Conservation (phyloP, 192 early-diverging fungal species). For the Ambispora gerdemannii region DNA sequence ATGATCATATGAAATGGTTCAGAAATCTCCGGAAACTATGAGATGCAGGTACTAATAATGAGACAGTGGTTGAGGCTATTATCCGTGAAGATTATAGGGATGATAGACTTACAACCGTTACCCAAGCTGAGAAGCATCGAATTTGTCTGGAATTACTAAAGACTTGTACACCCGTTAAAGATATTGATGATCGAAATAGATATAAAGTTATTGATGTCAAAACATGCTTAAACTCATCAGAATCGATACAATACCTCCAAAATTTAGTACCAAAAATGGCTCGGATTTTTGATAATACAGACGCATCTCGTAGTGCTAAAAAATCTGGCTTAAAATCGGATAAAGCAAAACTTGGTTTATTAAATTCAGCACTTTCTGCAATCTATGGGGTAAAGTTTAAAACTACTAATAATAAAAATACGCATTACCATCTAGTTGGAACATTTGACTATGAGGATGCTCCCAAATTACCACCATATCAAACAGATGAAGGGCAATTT, state of each 20-base stretch:
- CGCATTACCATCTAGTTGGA: conserved; percentile 22
- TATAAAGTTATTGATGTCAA: conserved; percentile 15
- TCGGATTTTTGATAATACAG: conserved; percentile 10
- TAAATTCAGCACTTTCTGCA: conserved; percentile 8
- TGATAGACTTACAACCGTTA: too few relatives aligned
- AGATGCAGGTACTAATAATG: conserved; percentile 14
- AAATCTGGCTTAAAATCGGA: conserved; percentile 10
- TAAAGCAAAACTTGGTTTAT: conserved; percentile 21
- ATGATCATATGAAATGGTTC: conserved; percentile 3
- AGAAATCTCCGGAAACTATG: conserved; percentile 9
- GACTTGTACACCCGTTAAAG: conserved; percentile 21
- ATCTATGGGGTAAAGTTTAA: conserved; percentile 23
- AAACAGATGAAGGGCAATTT: conserved; percentile 5
- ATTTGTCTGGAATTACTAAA: conserved; percentile 23
- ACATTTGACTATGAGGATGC: conserved; percentile 8
- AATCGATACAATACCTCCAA: conserved; percentile 21
- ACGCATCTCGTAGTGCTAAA: conserved; percentile 11
- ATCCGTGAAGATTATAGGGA: conserved; percentile 13
- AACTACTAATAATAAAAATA: conserved; percentile 6
- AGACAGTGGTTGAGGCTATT: conserved; percentile 3
- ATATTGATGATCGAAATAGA: conserved; percentile 21
- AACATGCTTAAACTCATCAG: not conserved
- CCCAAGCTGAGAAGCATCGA: not conserved
- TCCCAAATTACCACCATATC: conserved; percentile 1
- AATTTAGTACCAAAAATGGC: conserved; percentile 18